Percentiles rank a stretch among this genome's conserved stretches.
phyloP scores from a whole-genome alignment of 805 yeast genomes.

The Metschnikowia vanudenii region DNA sequence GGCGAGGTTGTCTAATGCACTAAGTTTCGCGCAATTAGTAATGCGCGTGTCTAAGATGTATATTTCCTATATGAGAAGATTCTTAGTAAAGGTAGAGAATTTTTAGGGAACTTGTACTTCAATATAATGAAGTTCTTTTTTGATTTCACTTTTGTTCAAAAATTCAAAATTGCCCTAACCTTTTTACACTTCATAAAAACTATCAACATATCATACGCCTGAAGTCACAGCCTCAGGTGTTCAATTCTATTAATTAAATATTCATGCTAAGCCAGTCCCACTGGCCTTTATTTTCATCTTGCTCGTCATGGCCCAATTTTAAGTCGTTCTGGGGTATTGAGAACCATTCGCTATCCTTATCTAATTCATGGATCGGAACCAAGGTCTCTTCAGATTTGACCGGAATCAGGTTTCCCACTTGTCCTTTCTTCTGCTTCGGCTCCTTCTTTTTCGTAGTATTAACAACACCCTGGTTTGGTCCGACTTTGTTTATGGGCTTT shows the following conservation, averaged over 20 bases:
- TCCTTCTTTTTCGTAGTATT: neutral
- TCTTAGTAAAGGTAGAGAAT: too few species aligned
- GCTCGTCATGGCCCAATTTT: conserved; percentile 11
- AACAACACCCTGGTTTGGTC: neutral
- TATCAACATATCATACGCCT: too few species aligned
- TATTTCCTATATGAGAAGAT: too few species aligned
- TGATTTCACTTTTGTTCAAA: too few species aligned
- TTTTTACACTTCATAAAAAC: neutral
- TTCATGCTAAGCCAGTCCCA: conserved; percentile 52
- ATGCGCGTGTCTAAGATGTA: too few species aligned
- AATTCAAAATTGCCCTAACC: too few species aligned
- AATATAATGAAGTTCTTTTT: too few species aligned
- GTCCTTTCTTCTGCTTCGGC: neutral
- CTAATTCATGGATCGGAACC: conserved; percentile 14
- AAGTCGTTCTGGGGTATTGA: conserved; percentile 17
- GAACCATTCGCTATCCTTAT: conserved; percentile 20
- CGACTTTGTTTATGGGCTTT: conserved; percentile 31
- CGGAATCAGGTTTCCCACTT: neutral
- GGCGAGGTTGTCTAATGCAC: too few species aligned
- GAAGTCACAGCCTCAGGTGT: neutral
- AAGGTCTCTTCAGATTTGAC: conserved; percentile 7
- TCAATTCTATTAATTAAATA: conserved; percentile 21
- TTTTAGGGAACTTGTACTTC: too few species aligned
- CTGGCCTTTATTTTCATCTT: conserved; percentile 23
- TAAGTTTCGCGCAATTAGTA: too few species aligned